Conservation (phyloP, 2,329 filamentous ascomycete species). For the Seiridium unicorne region DNA sequence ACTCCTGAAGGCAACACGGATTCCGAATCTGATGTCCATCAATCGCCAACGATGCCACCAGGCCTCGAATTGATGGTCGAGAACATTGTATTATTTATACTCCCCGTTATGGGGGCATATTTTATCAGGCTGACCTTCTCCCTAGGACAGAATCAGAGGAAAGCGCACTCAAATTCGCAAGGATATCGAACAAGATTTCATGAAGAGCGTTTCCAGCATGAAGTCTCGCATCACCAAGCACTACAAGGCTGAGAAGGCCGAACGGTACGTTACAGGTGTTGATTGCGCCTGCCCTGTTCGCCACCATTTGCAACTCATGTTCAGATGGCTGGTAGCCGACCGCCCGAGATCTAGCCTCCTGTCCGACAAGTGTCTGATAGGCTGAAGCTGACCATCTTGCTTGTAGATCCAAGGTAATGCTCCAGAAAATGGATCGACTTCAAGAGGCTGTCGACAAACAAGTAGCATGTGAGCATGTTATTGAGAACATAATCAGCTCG, state of each 20-base stretch:
- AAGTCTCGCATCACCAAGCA: not conserved
- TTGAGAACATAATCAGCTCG: not conserved
- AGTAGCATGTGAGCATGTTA: conserved; percentile 5
- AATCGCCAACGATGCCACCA: not conserved
- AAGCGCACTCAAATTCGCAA: not conserved
- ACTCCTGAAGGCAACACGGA: conserved; percentile 3
- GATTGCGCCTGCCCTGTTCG: not conserved
- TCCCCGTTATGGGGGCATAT: not conserved
- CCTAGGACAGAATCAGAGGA: not conserved
- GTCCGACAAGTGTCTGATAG: not conserved
- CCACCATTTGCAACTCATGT: not conserved
- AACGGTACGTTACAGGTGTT: not conserved
- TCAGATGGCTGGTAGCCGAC: no score
- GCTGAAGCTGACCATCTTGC: not conserved
- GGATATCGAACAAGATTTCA: not conserved
- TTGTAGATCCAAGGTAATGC: not conserved
- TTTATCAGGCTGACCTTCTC: not conserved
- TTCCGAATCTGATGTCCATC: not conserved
- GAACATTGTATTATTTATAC: not conserved
- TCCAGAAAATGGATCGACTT: conserved; percentile 2
- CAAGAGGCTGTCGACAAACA: conserved; percentile 10
- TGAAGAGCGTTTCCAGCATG: not conserved
- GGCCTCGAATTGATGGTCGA: not conserved
- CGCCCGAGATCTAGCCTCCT: not conserved
- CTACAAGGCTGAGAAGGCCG: not conserved